Base-by-base conservation (phyloP, 2,329 filamentous ascomycete genomes). In the Zymoseptoria ardabiliae region DNA sequence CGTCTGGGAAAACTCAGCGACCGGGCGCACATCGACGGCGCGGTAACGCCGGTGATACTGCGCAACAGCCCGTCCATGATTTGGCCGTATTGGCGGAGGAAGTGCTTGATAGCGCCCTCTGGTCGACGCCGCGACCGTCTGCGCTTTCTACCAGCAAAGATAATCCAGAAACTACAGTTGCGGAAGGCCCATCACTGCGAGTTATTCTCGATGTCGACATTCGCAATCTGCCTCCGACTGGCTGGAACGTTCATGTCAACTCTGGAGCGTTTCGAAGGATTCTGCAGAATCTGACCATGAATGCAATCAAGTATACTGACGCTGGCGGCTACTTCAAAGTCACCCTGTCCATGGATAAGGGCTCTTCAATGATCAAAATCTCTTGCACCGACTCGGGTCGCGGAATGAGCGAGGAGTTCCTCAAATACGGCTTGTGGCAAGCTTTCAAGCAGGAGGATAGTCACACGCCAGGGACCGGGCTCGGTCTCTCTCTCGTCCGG, bases 221-320 rank as follows among this genome's bases (percentile, higher is more conserved):
- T 19, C 11, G 45, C 8, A 56, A 57, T 48, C 22, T 59, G 5
- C 22, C 64, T 63, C 3, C 56, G 59, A 9, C 66, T 69, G 20
- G 63, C 9, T 82, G 79, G 77, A 63, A 65, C 1, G 78, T 76
- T 50, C 69, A 66, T 7, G 71, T 76, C 1, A 74, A 79, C 21
- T 69, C 76, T 0, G 79, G 78, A 1, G 77, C 76, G 1, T 76
- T 78, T 66, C 73, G 75, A 30, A 71, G 78, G 6, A 73, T 81
- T n/a, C 70, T 79, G 51, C 77, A 67, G 58, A 79, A 80, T 55
- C 59, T 80, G 1, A 74, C 80, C 4, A 76, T 76, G 0, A 81
- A 81, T 65, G 72, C 78, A 0, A 66, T 81, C 10, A 81, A 81
- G 63, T 79, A 81, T 61, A 80, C 77, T 0, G 20, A 23, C 19